These are phyloP conservation scores for Marchantia polymorpha DNA, from an alignment of 225 moss, liverwort and hornwort species.

Conservation along the genomic window DNA sequence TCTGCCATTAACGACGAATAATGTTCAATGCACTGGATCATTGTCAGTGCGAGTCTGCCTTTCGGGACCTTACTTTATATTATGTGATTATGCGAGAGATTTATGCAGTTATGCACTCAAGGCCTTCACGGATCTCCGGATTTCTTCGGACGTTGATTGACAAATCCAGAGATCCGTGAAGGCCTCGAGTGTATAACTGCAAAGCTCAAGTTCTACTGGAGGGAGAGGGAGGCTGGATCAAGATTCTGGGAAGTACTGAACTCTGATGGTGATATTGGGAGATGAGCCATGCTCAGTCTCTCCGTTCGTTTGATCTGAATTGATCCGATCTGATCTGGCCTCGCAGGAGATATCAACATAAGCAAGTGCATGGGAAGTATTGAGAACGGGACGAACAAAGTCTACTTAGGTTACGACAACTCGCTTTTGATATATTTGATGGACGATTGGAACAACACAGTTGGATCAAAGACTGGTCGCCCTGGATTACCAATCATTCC, in stretches of 20 bases:
- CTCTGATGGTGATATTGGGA: background rate
- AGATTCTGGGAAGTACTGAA: background rate
- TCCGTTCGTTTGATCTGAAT: background rate
- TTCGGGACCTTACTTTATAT: too few species aligned
- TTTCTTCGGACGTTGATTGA: too few species aligned
- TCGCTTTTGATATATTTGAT: slow-evolving; percentile 25
- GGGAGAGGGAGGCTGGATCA: background rate
- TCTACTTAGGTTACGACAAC: slow-evolving; percentile 28
- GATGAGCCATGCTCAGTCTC: background rate
- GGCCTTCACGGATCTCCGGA: too few species aligned
- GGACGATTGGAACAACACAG: slow-evolving; percentile 28
- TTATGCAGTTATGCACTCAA: too few species aligned
- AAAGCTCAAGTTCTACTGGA: too few species aligned
- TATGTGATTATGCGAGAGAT: too few species aligned
- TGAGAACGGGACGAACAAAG: slow-evolving; percentile 21
- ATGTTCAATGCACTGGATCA: too few species aligned
- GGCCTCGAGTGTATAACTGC: too few species aligned
- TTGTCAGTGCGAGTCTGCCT: too few species aligned
- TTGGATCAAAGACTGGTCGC: slow-evolving; percentile 1
- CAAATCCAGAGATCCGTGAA: too few species aligned
- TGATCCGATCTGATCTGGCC: background rate
- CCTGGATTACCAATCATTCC: background rate
- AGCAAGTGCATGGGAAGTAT: slow-evolving; percentile 4
- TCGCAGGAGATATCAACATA: slow-evolving; percentile 12
- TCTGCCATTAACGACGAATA: too few species aligned